A percentile compares a stretch with the other conserved stretches of the same genome.
Evolutionary conservation across 345 rosid species (phyloP).

Genomic region (Orychophragmus violaceus): DNA sequence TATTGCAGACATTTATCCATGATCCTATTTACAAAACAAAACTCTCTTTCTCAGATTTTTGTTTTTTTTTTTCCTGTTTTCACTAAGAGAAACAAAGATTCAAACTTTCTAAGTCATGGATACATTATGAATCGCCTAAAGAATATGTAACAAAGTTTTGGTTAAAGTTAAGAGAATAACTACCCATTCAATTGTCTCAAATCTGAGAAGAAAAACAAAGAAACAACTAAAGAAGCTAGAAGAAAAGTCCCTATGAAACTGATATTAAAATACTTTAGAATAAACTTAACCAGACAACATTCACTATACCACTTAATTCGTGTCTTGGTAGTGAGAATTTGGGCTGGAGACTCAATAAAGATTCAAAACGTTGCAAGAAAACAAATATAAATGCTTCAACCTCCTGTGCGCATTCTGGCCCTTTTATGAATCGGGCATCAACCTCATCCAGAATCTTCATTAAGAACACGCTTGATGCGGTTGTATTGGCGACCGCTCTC

Average conservation of each 20-base stretch:
- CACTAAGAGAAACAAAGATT: conserved; percentile 7
- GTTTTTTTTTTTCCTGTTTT: background rate
- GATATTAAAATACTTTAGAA: background rate
- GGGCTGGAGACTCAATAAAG: background rate
- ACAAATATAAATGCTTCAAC: conserved; percentile 26
- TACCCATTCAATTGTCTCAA: background rate
- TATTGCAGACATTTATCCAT: conserved; percentile 18
- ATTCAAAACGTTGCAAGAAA: conserved; percentile 13
- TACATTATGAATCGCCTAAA: background rate
- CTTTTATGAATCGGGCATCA: conserved; percentile 79
- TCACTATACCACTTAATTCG: background rate
- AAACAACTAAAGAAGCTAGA: no score
- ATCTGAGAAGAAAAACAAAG: background rate
- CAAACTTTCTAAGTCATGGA: conserved; percentile 5
- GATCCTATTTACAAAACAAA: conserved; percentile 16
- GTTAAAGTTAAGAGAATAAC: background rate
- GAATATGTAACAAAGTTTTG: background rate
- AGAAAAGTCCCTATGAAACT: no score
- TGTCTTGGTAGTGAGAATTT: background rate
- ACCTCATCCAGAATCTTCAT: conserved; percentile 56
- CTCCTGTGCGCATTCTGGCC: conserved; percentile 73
- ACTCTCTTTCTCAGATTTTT: background rate
- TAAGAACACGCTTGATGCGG: conserved; percentile 37
- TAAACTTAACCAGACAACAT: background rate
- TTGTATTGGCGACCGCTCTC: conserved; percentile 24